Conservation (phyloP, 768 basidiomycete genomes). For the Peribolospora baueri region DNA sequence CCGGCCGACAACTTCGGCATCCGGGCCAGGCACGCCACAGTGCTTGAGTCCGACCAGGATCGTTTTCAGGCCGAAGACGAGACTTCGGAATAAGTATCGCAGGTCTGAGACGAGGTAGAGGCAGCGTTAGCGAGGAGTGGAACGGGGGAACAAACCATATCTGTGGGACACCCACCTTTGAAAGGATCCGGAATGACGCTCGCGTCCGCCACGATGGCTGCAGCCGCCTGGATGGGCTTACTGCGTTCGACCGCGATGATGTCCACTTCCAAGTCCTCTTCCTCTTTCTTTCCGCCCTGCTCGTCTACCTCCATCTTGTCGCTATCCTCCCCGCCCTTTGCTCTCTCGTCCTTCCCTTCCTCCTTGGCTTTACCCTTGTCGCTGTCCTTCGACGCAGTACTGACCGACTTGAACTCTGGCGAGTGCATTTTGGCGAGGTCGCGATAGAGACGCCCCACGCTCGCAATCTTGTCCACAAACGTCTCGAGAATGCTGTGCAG, state of each 20-base stretch:
- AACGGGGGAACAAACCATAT: background rate
- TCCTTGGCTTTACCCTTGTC: constrained; percentile 18
- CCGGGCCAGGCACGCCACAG: constrained; percentile 49
- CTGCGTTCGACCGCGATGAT: constrained; percentile 54
- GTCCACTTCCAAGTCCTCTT: constrained; percentile 22
- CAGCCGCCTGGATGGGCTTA: constrained; percentile 53
- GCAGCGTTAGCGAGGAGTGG: background rate
- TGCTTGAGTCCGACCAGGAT: constrained; percentile 53
- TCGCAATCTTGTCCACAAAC: constrained; percentile 60
- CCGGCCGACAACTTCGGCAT: constrained; percentile 63
- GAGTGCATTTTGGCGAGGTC: constrained; percentile 24
- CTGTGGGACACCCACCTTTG: constrained; percentile 31
- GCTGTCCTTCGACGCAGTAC: constrained; percentile 8
- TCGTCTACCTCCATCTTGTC: background rate
- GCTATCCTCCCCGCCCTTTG: background rate
- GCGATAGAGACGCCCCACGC: constrained; percentile 40
- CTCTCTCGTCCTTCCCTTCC: constrained; percentile 27
- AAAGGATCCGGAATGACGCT: constrained; percentile 36
- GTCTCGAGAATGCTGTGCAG: constrained; percentile 55
- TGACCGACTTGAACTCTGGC: background rate
- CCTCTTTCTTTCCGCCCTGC: constrained; percentile 6
- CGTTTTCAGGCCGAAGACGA: constrained; percentile 67
- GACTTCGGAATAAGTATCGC: constrained; percentile 58
- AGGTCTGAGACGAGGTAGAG: constrained; percentile 33
- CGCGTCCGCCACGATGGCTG: constrained; percentile 53